Base-by-base conservation (phyloP, 441 rosid species). In the Erodium trifolium region DNA sequence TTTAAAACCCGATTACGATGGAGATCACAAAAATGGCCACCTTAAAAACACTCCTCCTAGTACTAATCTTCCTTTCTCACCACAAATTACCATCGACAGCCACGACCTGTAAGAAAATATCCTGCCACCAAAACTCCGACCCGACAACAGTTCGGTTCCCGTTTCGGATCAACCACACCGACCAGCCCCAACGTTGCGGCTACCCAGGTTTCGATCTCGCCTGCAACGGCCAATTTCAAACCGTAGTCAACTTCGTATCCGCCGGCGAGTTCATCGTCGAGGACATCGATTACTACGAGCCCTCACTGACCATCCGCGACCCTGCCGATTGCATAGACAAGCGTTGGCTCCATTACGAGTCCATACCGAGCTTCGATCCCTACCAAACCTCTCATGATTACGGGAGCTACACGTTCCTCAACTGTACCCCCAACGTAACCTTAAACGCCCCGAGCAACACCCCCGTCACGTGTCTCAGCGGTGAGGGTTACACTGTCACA, bases 401-500 rank as follows among this genome's bases (percentile, higher is more conserved):
- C 14, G 14, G 3, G 4, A 49, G 16, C 16, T 49, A 49, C 55
- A 49, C 55, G 0, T 49, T 49, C 55, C 55, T 49, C 55, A 49
- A 49, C 12, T 49, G 55, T n/a, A 49, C 55, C 14, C n/a, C n/a
- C 1, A 49, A 49, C 14, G n/a, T 49, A 11, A 49, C 55, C 41
- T 37, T 37, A 13, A 49, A 49, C 14, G 4, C 12, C 4, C 13
- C 13, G 10, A 49, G 12, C 14, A 49, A 3, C 14, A 12, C 53
- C 2, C 2, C 69, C 78, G 49, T 82, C n/a, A 0, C 1, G 8
- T 86, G 91, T 67, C 75, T 80, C 11, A 77, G 84, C 27, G 70
- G 65, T 1, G 63, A 8, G 0, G 73, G 71, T 18, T 78, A 66
- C 31, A 69, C 76, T 0, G 81, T 84, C n/a, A 29, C 66, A 47